phyloP scores from a whole-genome alignment of 1,284 basidiomycete species.

The Naganishia sp. region DNA sequence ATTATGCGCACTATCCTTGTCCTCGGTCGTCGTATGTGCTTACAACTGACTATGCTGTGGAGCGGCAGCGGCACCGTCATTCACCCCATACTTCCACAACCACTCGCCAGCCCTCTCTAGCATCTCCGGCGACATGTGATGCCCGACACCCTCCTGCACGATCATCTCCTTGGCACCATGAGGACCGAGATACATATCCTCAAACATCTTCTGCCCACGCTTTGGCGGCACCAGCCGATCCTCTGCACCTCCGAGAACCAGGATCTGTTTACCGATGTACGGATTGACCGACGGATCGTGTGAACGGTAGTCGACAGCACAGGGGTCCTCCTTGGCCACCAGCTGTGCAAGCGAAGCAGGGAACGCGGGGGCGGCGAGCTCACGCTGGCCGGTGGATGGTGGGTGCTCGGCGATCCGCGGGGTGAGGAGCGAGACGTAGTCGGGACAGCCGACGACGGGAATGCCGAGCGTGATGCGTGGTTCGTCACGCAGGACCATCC shows the following conservation, averaged over 20 bases:
- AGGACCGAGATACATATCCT: slow-evolving; percentile 38
- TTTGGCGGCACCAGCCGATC: slow-evolving; percentile 50
- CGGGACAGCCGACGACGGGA: slow-evolving; percentile 73
- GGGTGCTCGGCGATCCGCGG: slow-evolving; percentile 58
- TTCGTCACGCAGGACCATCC: slow-evolving; percentile 58
- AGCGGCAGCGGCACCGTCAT: background rate
- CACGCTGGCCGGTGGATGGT: slow-evolving; percentile 20
- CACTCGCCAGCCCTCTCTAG: slow-evolving; percentile 48
- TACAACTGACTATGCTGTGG: slow-evolving; percentile 11
- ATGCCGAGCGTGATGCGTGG: slow-evolving; percentile 69
- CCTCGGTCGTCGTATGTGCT: background rate
- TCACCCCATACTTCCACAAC: slow-evolving; percentile 49
- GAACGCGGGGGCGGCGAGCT: slow-evolving; percentile 59
- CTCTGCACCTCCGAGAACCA: slow-evolving; percentile 62
- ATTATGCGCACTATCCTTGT: background rate
- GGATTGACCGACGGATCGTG: slow-evolving; percentile 57
- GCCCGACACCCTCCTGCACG: slow-evolving; percentile 51
- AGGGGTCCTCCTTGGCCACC: slow-evolving; percentile 44
- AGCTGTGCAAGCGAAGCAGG: slow-evolving; percentile 58
- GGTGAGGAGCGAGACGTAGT: slow-evolving; percentile 62
- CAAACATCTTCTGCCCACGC: slow-evolving; percentile 41
- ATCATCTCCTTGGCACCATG: slow-evolving; percentile 45
- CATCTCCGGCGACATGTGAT: slow-evolving; percentile 53
- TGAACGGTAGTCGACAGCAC: slow-evolving; percentile 16
- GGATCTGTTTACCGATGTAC: slow-evolving; percentile 68